Percentiles rank a stretch among this genome's conserved stretches.
phyloP scores from a whole-genome alignment of 2,329 filamentous ascomycete species.

The Sporothrix phasma region DNA sequence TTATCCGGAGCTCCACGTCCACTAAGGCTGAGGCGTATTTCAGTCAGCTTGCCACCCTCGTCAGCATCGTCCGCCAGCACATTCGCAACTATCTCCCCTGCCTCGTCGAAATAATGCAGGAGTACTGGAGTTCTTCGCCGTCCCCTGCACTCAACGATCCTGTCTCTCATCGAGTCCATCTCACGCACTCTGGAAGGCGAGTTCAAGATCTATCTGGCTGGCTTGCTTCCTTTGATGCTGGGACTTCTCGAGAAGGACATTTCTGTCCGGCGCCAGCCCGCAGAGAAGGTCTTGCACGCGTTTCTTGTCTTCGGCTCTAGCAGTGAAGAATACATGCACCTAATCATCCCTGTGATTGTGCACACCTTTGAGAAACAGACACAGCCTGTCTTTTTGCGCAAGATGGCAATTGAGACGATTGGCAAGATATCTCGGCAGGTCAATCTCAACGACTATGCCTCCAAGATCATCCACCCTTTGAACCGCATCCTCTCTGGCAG shows the following conservation, averaged over 20 bases:
- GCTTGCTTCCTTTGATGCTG: slow-evolving; percentile 85
- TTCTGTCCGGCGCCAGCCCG: slow-evolving; percentile 64
- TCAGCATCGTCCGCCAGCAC: slow-evolving; percentile 91
- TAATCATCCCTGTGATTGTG: slow-evolving; percentile 93
- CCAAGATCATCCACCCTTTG: slow-evolving; percentile 90
- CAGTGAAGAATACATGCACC: slow-evolving; percentile 97
- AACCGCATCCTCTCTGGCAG: slow-evolving; percentile 67
- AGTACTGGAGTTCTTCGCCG: slow-evolving; percentile 77
- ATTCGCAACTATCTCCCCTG: slow-evolving; percentile 83
- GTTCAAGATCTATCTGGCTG: slow-evolving; percentile 92
- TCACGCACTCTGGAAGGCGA: slow-evolving; percentile 90
- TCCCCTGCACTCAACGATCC: slow-evolving; percentile 82
- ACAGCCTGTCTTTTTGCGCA: slow-evolving; percentile 69
- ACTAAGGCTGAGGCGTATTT: slow-evolving; percentile 89
- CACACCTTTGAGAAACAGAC: slow-evolving; percentile 84
- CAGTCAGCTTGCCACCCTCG: slow-evolving; percentile 86
- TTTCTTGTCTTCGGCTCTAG: slow-evolving; percentile 94
- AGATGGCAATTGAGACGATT: slow-evolving; percentile 86
- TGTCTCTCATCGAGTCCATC: slow-evolving; percentile 87
- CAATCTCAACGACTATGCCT: slow-evolving; percentile 93
- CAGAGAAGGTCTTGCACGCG: slow-evolving; percentile 84
- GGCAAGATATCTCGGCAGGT: slow-evolving; percentile 91
- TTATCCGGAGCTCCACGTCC: slow-evolving; percentile 72
- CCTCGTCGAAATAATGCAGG: slow-evolving; percentile 76
- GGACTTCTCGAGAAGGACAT: slow-evolving; percentile 82